These are phyloP conservation scores for Saccharomyces eubayanus DNA, from an alignment of 805 yeast genomes.

Conservation along the genomic window DNA sequence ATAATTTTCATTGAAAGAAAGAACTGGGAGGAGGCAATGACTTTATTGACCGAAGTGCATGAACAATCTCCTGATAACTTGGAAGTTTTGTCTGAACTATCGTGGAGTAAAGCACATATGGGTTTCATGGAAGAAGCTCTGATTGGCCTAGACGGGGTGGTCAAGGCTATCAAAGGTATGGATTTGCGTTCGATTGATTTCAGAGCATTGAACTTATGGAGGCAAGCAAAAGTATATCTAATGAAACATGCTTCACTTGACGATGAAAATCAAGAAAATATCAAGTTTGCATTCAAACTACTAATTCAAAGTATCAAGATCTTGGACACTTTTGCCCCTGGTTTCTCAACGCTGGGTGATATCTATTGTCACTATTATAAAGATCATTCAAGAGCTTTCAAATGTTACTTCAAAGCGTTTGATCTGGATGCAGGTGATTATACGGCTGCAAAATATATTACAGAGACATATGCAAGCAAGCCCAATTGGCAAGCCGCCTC, in stretches of 20 bases:
- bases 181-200: conserved; percentile 46
- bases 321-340: conserved; percentile 59
- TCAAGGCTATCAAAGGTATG: conserved; percentile 37
- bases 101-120: conserved; percentile 67
- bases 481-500: conserved; percentile 84
- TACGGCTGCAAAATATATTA: conserved; percentile 63
- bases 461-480: conserved; percentile 54
- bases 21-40: conserved; percentile 46
- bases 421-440: conserved; percentile 75
- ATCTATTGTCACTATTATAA: conserved; percentile 52
- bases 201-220: conserved; percentile 59
- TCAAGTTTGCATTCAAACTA: conserved; percentile 46
- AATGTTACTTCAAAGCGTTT: conserved; percentile 83
- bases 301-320: conserved; percentile 57
- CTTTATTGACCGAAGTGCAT: conserved; percentile 44
- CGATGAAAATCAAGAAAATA: conserved; percentile 15
- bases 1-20: conserved; percentile 63
- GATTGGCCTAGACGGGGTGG: conserved; percentile 18
- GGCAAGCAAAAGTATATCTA: conserved; percentile 60
- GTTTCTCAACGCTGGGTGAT: conserved; percentile 74
- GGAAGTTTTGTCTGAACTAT: conserved; percentile 58
- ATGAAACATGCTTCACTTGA: conserved; percentile 21
- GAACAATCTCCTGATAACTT: conserved; percentile 42
- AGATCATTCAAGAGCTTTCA: conserved; percentile 64
- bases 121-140: conserved; percentile 43